Percentiles rank a stretch among this genome's conserved stretches.
Conservation (phyloP, 768 basidiomycete species). For the Mycena kentingensis region DNA sequence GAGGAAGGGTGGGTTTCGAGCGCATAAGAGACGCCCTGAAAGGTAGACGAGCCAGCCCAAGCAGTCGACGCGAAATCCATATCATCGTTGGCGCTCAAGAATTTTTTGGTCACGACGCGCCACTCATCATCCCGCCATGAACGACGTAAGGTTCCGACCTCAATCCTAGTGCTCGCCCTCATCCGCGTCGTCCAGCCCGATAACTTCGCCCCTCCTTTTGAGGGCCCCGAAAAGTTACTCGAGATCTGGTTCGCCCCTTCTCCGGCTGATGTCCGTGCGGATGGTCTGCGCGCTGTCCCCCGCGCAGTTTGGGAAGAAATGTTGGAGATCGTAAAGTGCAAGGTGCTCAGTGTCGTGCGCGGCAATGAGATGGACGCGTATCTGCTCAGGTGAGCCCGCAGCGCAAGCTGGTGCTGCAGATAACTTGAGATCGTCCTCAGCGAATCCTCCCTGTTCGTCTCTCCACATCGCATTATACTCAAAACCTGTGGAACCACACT, state of each 20-base stretch:
- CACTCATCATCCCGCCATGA: too few relatives aligned
- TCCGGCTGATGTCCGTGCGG: constrained; percentile 58
- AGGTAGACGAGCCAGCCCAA: constrained; percentile 28
- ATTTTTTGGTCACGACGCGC: too few relatives aligned
- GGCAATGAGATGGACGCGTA: constrained; percentile 95
- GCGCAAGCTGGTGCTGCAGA: constrained; percentile 9
- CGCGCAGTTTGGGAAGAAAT: constrained; percentile 91
- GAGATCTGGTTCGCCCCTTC: constrained; percentile 97
- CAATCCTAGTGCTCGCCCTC: too few relatives aligned
- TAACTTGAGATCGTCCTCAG: constrained; percentile 44
- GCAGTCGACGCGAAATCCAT: constrained; percentile 16
- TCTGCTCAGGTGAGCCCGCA: constrained; percentile 78
- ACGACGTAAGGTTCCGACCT: too few relatives aligned
- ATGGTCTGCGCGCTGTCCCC: constrained; percentile 77
- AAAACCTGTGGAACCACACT: constrained; percentile 99
- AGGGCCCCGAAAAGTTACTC: constrained; percentile 92
- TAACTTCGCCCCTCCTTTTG: constrained; percentile 59
- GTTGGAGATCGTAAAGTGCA: constrained; percentile 95
- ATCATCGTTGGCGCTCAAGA: constrained; percentile 14
- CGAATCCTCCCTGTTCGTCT: constrained; percentile 96
- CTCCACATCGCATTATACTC: constrained; percentile 92
- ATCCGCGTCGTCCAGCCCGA: neutral
- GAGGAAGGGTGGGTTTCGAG: constrained; percentile 19
- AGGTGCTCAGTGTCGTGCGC: constrained; percentile 86
- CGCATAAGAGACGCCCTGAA: constrained; percentile 33